A percentile compares a stretch with the other conserved stretches of the same genome.
Evolutionary conservation across 148 eudicot genomes (phyloP).

Genomic region (Fallopia convolvulus): DNA sequence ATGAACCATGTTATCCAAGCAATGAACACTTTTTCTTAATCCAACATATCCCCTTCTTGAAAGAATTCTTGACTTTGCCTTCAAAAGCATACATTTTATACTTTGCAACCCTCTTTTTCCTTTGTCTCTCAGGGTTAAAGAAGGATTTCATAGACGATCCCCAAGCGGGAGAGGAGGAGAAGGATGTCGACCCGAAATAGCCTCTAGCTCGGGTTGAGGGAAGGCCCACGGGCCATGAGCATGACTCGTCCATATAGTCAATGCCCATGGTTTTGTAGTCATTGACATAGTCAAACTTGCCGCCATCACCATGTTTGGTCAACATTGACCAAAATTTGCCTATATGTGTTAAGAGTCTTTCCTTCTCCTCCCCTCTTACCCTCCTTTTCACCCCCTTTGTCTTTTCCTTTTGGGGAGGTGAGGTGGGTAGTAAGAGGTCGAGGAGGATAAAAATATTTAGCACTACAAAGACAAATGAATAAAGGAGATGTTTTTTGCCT

Average conservation of each 20-base stretch:
- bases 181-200: neutral
- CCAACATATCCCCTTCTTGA: constrained; percentile 34
- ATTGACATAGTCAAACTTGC: constrained; percentile 18
- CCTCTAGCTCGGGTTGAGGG: neutral
- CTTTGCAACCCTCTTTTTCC: constrained; percentile 36
- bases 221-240: constrained; percentile 13
- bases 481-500: neutral
- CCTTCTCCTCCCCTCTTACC: neutral
- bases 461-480: neutral
- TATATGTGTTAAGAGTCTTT: constrained; percentile 5
- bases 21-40: constrained; percentile 28
- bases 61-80: constrained; percentile 31
- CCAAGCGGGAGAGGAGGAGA: neutral
- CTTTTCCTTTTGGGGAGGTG: neutral
- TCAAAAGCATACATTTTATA: constrained; percentile 39
- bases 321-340: constrained; percentile 14
- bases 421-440: neutral
- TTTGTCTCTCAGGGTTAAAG: constrained; percentile 29
- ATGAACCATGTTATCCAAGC: constrained; percentile 27
- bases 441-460: neutral
- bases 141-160: constrained; percentile 19
- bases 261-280: neutral
- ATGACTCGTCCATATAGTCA: constrained; percentile 27
- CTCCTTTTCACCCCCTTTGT: neutral
- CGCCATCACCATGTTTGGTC: constrained; percentile 16